Percentiles rank a stretch among this genome's conserved stretches.
Evolutionary conservation across 768 basidiomycete genomes (phyloP).

Genomic region (Mrakia frigida): DNA sequence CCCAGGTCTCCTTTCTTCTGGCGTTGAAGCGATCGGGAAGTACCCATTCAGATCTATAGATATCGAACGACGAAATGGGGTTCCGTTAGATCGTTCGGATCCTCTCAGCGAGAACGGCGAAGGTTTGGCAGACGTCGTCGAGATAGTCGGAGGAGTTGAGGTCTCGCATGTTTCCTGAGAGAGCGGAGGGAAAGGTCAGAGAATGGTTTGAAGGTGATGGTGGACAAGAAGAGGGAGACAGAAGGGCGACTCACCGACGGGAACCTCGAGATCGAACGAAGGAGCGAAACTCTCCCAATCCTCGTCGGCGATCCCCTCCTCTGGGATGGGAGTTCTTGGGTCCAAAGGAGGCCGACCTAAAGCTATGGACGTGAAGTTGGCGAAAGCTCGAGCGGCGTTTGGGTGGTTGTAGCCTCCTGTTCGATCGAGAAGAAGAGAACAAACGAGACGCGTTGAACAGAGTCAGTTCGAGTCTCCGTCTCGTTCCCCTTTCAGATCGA

Average conservation of each 20-base stretch:
- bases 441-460: background rate
- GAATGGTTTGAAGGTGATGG: background rate
- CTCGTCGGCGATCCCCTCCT: conserved; percentile 3
- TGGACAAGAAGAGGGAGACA: background rate
- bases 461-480: background rate
- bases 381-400: conserved; percentile 83
- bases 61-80: too few species aligned
- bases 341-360: conserved; percentile 50
- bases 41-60: too few species aligned
- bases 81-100: background rate
- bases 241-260: conserved; percentile 34
- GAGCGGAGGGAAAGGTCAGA: background rate
- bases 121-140: conserved; percentile 27
- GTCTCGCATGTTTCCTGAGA: conserved; percentile 64
- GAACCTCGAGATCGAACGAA: conserved; percentile 73
- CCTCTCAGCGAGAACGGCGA: conserved; percentile 9
- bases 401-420: conserved; percentile 75
- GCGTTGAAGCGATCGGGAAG: too few species aligned
- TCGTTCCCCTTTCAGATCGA: too few species aligned
- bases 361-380: conserved; percentile 68
- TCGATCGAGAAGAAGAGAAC: background rate
- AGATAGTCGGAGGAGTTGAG: conserved; percentile 60
- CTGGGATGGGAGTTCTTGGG: conserved; percentile 1
- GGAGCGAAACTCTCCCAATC: conserved; percentile 67
- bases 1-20: too few species aligned